Evolutionary conservation across 2,329 filamentous ascomycete species (phyloP).

Genomic region (Clonostachys byssicola): DNA sequence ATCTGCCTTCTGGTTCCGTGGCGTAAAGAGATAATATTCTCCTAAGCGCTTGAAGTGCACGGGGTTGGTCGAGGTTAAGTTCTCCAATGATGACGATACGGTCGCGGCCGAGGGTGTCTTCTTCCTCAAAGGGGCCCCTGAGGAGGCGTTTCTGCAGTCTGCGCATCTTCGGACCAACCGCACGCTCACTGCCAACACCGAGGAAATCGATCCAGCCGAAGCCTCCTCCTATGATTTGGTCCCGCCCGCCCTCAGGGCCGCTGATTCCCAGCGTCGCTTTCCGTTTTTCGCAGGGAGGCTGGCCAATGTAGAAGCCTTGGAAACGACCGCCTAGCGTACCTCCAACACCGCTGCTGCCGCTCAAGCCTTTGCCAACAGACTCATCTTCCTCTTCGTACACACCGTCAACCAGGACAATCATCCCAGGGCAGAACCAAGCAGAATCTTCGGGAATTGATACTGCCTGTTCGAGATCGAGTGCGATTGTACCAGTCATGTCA

Average conservation of each 20-base stretch:
- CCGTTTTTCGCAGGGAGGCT: slow-evolving; percentile 85
- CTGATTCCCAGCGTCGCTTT: slow-evolving; percentile 72
- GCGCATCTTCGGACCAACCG: slow-evolving; percentile 78
- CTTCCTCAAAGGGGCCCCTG: slow-evolving; percentile 19
- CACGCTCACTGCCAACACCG: slow-evolving; percentile 84
- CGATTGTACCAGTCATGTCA: slow-evolving; percentile 84
- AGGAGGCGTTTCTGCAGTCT: slow-evolving; percentile 70
- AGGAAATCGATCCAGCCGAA: slow-evolving; percentile 98
- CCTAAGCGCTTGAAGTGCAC: slow-evolving; percentile 74
- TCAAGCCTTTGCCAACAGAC: slow-evolving; percentile 63
- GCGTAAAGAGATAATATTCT: slow-evolving; percentile 76
- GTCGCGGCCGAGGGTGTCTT: slow-evolving; percentile 33
- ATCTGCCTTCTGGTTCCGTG: slow-evolving; percentile 54
- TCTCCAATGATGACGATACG: slow-evolving; percentile 78
- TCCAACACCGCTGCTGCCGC: slow-evolving; percentile 77
- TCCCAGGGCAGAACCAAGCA: slow-evolving; percentile 90
- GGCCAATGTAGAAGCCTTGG: slow-evolving; percentile 83
- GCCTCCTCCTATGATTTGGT: slow-evolving; percentile 67
- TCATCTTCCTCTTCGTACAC: slow-evolving; percentile 93
- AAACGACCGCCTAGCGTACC: slow-evolving; percentile 91
- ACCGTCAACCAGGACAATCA: slow-evolving; percentile 92
- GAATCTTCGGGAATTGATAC: slow-evolving; percentile 79
- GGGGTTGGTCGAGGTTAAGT: slow-evolving; percentile 79
- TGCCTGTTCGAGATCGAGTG: slow-evolving; percentile 76
- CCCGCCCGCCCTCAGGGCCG: slow-evolving; percentile 50